These are phyloP conservation scores for Aspergillus biplanus DNA, from an alignment of 495 filamentous ascomycete genomes.

Conservation along the genomic window DNA sequence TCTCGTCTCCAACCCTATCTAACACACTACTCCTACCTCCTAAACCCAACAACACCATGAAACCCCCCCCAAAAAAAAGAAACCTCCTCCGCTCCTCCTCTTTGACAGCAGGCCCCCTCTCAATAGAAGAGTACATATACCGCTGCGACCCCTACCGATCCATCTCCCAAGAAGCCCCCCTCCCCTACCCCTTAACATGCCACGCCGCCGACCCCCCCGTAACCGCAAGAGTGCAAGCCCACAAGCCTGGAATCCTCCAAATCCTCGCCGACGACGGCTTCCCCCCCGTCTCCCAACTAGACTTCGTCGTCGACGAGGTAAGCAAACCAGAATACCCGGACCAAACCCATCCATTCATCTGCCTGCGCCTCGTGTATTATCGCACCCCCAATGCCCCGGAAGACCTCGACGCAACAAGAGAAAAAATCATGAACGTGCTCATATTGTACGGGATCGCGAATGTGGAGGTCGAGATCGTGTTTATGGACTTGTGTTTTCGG, in stretches of 20 bases:
- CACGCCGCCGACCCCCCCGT: neutral
- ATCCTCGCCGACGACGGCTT: neutral
- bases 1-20: no score
- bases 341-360: neutral
- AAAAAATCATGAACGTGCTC: neutral
- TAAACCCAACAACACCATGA: no score
- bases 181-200: constrained; percentile 1
- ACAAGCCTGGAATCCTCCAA: neutral
- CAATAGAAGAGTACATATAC: constrained; percentile 4
- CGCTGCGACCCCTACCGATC: neutral
- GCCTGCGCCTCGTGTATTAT: neutral
- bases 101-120: no score
- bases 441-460: neutral
- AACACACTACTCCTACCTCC: no score
- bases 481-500: neutral
- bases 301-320: neutral
- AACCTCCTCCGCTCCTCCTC: no score
- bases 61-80: no score
- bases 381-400: neutral
- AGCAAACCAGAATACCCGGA: neutral
- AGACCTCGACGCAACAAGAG: neutral
- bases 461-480: neutral
- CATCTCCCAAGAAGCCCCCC: neutral
- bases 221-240: neutral
- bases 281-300: neutral